phyloP scores from a whole-genome alignment of 129 eudicot genomes.

The Centella asiatica region DNA sequence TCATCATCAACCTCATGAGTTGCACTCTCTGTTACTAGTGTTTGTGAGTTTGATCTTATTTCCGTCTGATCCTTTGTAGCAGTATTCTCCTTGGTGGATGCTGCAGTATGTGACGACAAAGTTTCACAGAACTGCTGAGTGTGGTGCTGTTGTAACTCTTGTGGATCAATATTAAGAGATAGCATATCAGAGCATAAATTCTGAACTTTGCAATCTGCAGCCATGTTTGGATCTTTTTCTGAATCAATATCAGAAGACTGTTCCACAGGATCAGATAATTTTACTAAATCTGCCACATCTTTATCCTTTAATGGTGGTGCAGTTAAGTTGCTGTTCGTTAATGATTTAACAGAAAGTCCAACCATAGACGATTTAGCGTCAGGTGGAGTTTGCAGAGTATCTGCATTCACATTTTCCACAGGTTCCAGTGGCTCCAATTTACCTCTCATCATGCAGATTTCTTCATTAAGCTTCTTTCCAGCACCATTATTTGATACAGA shows the following conservation, averaged over 20 bases:
- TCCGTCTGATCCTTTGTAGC: slow-evolving; percentile 20
- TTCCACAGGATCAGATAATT: slow-evolving; percentile 11
- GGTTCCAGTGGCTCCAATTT: slow-evolving; percentile 40
- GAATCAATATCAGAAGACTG: slow-evolving; percentile 16
- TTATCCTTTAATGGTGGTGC: slow-evolving; percentile 23
- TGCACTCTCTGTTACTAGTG: slow-evolving; percentile 27
- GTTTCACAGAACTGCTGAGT: slow-evolving; percentile 30
- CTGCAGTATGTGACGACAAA: slow-evolving; percentile 20
- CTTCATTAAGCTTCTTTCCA: slow-evolving; percentile 40
- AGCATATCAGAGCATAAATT: slow-evolving; percentile 41
- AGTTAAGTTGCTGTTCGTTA: slow-evolving; percentile 22
- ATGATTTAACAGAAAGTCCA: slow-evolving; percentile 8
- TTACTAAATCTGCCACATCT: slow-evolving; percentile 14
- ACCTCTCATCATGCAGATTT: slow-evolving; percentile 26
- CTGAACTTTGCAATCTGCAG: slow-evolving; percentile 25
- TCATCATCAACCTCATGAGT: slow-evolving; percentile 46
- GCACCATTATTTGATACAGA: slow-evolving; percentile 32
- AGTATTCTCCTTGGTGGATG: slow-evolving; percentile 14
- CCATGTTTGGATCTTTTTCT: slow-evolving; percentile 20
- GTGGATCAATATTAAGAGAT: slow-evolving; percentile 28
- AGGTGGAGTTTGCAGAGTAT: slow-evolving; percentile 15
- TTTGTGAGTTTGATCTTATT: slow-evolving; percentile 20
- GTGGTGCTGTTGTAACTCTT: slow-evolving; percentile 23
- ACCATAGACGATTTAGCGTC: slow-evolving; percentile 17
- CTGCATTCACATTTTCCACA: slow-evolving; percentile 25